Base-by-base conservation (phyloP, 331 rosid genomes). In the Prunus yedoensis region DNA sequence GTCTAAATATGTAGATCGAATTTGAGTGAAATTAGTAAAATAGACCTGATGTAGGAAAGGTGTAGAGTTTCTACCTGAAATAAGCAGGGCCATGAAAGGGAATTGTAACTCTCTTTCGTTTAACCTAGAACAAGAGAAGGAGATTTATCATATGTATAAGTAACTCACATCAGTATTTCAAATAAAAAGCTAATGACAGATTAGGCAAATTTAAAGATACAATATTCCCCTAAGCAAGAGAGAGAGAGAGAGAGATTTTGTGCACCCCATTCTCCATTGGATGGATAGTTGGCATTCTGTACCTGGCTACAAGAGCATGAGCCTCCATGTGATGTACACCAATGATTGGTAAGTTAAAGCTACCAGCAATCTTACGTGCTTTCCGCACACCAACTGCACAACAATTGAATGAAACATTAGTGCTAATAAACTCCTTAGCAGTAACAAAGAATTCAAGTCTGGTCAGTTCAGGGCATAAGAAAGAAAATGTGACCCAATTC, bases 261-360 rank as follows among this genome's bases (percentile, higher is more conserved):
- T 54, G 20, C 28, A 38, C 46, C 66, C 76, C 61, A 45, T 6
- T 60, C 59, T 27, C 68, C 23, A 74, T 35, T 64, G 58, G 51
- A 56, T 43, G 49, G 51, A 47, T 14, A 68, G 51, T 23, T 61
- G 67, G 53, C 60, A 67, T 17, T 57, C 12, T 64, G 47, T 87
- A 92, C 99, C 99, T 94, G 77, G 97, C 96, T 53, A 94, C 97
- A 20, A 94, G 86, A 82, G 97, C 96, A 90, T 90, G 96, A 80
- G 96, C 99, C 75, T 94, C 99, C 96, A 94, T 94, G 84, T 94
- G 99, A 92, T 94, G 96, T 60, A 94, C 81, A 77, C 97, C 97
- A 81, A 94, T 54, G 53, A 94, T 88, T 43, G 99, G 99, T 65
- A 94, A 83, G 75, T 70, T 81, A 79, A 80, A 88, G 65, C 75